Conservation (phyloP, 495 filamentous ascomycete genomes). For the Penicillium bialowiezense region DNA sequence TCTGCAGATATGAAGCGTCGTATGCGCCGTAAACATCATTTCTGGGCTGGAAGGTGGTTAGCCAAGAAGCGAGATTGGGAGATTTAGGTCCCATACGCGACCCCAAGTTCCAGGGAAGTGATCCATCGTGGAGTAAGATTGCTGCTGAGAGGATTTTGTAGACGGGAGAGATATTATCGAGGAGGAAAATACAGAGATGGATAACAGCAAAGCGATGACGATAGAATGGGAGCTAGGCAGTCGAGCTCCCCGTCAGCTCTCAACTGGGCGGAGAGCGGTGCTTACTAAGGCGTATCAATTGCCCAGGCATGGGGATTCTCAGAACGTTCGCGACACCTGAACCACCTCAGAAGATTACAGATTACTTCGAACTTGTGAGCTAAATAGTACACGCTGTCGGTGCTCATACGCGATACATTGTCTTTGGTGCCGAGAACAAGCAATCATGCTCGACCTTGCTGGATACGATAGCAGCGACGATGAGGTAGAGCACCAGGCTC, state of each 20-base stretch:
- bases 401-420: no score
- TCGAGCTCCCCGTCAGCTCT: conserved; percentile 20
- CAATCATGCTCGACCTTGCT: conserved; percentile 63
- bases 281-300: conserved; percentile 16
- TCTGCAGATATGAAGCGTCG: conserved; percentile 76
- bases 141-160: not conserved
- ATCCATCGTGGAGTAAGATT: conserved; percentile 62
- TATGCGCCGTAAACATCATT: conserved; percentile 96
- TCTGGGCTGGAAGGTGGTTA: conserved; percentile 63
- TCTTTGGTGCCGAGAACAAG: not conserved
- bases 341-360: no score
- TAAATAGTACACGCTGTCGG: no score
- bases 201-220: conserved; percentile 24
- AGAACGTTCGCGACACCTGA: no score
- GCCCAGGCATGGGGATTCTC: no score
- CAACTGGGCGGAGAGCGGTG: conserved; percentile 41
- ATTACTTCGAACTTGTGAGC: no score
- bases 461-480: conserved; percentile 78
- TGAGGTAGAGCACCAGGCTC: conserved; percentile 37
- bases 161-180: not conserved
- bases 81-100: conserved; percentile 62
- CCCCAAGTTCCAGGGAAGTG: conserved; percentile 96
- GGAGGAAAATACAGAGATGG: conserved; percentile 10
- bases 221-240: conserved; percentile 31
- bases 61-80: conserved; percentile 25